phyloP scores from a whole-genome alignment of 257 asterid genomes.

The Solanum chiquidenum region DNA sequence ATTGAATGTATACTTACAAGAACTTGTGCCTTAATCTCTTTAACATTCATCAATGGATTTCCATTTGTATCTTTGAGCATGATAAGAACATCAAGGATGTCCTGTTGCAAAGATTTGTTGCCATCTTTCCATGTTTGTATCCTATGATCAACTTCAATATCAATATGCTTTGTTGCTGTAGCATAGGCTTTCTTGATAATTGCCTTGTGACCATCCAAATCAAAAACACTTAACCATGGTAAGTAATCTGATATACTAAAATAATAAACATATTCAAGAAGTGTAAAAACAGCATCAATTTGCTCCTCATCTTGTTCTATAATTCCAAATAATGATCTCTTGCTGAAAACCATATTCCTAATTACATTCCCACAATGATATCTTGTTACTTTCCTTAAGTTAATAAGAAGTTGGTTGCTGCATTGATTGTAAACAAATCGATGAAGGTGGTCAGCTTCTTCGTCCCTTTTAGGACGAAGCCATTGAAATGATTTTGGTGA shows the following conservation, averaged over 20 bases:
- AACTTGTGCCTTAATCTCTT: no score
- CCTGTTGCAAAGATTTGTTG: no score
- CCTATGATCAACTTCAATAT: background rate
- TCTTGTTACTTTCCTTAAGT: background rate
- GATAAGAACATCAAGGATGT: no score
- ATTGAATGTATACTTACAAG: no score
- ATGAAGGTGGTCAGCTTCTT: slow-evolving; percentile 1
- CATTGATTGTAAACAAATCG: background rate
- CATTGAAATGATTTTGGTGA: background rate
- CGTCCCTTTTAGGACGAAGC: background rate
- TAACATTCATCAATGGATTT: no score
- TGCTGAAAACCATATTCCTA: background rate
- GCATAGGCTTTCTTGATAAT: background rate
- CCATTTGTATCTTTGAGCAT: no score
- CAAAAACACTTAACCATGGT: no score
- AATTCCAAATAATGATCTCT: background rate
- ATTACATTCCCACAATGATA: background rate
- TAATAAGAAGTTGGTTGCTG: background rate
- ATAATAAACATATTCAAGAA: no score
- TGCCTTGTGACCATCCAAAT: no score
- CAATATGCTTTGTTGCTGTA: background rate
- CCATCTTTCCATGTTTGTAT: background rate
- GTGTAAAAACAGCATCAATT: no score
- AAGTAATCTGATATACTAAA: no score
- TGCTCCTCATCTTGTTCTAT: no score